phyloP scores from a whole-genome alignment of 768 basidiomycete species.

The Trametes punicea region DNA sequence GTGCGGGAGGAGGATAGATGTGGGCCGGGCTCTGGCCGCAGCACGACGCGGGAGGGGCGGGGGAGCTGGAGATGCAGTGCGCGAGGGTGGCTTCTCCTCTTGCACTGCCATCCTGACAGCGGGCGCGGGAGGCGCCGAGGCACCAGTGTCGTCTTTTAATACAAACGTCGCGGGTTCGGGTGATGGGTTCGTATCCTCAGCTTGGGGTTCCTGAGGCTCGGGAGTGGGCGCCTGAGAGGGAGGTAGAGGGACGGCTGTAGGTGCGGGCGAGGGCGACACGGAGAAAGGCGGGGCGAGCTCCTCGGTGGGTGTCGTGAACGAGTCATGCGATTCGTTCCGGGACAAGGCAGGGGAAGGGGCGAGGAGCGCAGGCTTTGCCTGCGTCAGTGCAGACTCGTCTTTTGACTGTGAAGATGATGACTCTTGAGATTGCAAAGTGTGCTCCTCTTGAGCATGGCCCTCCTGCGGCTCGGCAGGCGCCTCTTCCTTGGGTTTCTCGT shows the following conservation, averaged over 20 bases:
- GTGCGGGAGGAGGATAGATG: slow-evolving; percentile 21
- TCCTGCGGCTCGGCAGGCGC: not conserved
- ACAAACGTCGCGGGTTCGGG: not conserved
- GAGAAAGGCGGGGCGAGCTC: slow-evolving; percentile 18
- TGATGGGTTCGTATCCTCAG: not conserved
- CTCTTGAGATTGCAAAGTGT: not conserved
- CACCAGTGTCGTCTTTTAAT: not conserved
- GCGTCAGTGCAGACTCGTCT: not conserved
- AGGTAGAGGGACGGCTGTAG: slow-evolving; percentile 21
- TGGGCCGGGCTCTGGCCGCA: slow-evolving; percentile 46
- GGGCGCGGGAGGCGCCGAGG: not conserved
- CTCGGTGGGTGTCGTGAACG: slow-evolving; percentile 27
- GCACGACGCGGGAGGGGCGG: slow-evolving; percentile 70
- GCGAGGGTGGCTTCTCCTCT: slow-evolving; percentile 11
- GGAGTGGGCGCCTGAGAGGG: slow-evolving; percentile 16
- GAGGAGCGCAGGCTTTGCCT: not conserved
- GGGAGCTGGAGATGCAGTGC: slow-evolving; percentile 32
- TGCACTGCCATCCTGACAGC: not conserved
- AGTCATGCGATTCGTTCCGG: slow-evolving; percentile 19
- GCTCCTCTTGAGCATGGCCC: too few relatives aligned
- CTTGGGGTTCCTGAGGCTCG: slow-evolving; percentile 13
- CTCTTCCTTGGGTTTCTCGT: not conserved
- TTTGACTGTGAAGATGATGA: not conserved
- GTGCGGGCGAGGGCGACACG: slow-evolving; percentile 10
- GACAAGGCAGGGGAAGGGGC: slow-evolving; percentile 9